A percentile compares a stretch with the other conserved stretches of the same genome.
Conservation (phyloP, 352 stramenopile genomes). For the Pythium coloratum region DNA sequence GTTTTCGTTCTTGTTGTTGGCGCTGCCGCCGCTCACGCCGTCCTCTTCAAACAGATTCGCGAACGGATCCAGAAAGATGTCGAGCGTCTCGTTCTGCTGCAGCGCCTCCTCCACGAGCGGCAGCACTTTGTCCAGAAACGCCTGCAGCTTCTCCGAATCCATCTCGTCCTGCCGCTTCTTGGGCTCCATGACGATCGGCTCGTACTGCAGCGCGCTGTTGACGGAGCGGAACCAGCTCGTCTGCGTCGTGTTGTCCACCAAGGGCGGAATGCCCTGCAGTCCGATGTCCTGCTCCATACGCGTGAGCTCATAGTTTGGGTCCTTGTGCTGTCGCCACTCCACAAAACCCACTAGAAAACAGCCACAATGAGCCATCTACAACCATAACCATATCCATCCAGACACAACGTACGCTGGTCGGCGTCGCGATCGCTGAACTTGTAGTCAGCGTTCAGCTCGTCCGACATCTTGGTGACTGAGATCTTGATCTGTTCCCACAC, state of each 20-base stretch:
- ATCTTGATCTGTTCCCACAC: conserved; percentile 52
- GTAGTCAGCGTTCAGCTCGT: conserved; percentile 82
- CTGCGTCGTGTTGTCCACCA: conserved; percentile 69
- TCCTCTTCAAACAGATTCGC: conserved; percentile 71
- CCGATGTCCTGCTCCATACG: conserved; percentile 76
- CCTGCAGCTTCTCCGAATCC: conserved; percentile 68
- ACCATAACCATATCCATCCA: neutral
- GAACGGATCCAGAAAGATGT: conserved; percentile 84
- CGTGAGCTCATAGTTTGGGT: conserved; percentile 81
- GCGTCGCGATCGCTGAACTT: conserved; percentile 84
- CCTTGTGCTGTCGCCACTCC: conserved; percentile 85
- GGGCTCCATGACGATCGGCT: conserved; percentile 57
- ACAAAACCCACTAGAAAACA: conserved; percentile 55
- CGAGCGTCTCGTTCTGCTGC: conserved; percentile 86
- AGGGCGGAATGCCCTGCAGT: conserved; percentile 66
- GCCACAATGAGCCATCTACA: neutral
- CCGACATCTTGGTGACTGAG: conserved; percentile 78
- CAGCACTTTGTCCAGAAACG: conserved; percentile 63
- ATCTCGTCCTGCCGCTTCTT: conserved; percentile 47
- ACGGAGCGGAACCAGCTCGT: conserved; percentile 85
- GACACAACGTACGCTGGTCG: conserved; percentile 53
- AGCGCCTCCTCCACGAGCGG: conserved; percentile 72
- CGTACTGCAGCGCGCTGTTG: conserved; percentile 83
- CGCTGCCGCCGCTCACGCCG: conserved; percentile 24
- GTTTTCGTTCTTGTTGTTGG: conserved; percentile 84